Conservation (phyloP, 345 rosid genomes). For the Arabidopsis arenosa region DNA sequence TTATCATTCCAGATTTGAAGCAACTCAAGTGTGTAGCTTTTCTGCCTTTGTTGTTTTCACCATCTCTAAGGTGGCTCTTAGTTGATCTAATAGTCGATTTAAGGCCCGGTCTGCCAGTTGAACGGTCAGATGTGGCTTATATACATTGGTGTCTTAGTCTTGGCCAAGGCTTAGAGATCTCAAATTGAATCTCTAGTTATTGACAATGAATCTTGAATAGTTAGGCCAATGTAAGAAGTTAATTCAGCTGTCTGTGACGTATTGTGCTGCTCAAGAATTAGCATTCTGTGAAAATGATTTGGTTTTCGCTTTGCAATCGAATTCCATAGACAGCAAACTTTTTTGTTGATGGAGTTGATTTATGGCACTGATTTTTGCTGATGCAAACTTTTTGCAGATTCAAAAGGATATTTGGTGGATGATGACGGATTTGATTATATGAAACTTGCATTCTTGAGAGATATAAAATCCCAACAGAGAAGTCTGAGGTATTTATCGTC, state of each 20-base stretch:
- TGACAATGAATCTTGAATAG: neutral
- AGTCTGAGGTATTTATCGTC: conserved; percentile 67
- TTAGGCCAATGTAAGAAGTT: conserved; percentile 5
- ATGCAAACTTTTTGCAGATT: conserved; percentile 58
- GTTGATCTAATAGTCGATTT: neutral
- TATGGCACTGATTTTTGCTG: conserved; percentile 31
- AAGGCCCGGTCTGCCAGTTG: neutral
- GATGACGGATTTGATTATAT: conserved; percentile 97
- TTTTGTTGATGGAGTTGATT: neutral
- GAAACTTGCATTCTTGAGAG: conserved; percentile 96
- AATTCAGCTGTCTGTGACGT: neutral
- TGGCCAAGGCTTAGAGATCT: conserved; percentile 14
- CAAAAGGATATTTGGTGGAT: conserved; percentile 95
- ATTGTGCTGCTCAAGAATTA: conserved; percentile 18
- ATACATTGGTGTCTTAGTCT: conserved; percentile 10
- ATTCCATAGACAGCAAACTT: neutral
- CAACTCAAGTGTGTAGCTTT: neutral
- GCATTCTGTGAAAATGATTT: neutral
- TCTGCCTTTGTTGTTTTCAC: neutral
- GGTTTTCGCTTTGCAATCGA: neutral
- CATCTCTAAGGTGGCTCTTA: conserved; percentile 21
- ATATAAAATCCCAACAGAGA: conserved; percentile 94
- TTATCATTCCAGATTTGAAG: neutral
- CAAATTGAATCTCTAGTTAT: conserved; percentile 9
- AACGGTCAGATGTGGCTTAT: neutral